Conservation (phyloP, 2,329 filamentous ascomycete species). For the Sclerotinia nivalis region DNA sequence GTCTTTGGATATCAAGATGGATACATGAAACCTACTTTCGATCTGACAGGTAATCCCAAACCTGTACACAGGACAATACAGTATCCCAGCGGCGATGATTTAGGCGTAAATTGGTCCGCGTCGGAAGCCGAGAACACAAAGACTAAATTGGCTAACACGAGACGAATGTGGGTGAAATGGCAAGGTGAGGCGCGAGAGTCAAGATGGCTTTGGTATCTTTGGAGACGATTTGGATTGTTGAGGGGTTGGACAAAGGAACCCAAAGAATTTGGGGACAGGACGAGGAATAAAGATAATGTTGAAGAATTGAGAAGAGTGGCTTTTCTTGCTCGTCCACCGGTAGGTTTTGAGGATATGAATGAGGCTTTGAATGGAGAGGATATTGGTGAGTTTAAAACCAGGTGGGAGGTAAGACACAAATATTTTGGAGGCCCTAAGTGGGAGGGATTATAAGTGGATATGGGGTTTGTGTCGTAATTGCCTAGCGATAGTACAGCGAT, state of each 20-base stretch:
- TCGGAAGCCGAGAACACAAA: background rate
- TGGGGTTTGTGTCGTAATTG: background rate
- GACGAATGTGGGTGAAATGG: background rate
- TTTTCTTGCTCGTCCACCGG: too few species aligned
- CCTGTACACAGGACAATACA: background rate
- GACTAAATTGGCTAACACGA: background rate
- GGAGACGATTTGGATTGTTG: background rate
- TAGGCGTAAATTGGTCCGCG: conserved; percentile 2
- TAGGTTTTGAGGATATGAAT: background rate
- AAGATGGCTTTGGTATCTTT: background rate
- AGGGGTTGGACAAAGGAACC: background rate
- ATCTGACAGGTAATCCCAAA: background rate
- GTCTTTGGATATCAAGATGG: background rate
- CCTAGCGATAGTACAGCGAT: background rate
- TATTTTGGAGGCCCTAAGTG: background rate
- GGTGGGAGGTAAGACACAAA: background rate
- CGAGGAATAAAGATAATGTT: background rate
- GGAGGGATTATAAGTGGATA: background rate
- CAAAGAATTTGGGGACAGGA: background rate
- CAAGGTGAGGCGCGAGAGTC: background rate
- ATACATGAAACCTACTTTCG: background rate
- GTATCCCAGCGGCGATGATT: background rate
- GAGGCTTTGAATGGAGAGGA: background rate
- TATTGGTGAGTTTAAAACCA: background rate
- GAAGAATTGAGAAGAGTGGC: background rate